Percentiles rank a stretch among this genome's conserved stretches.
phyloP scores from a whole-genome alignment of 2,329 filamentous ascomycete species.

The Colletotrichum shisoi region DNA sequence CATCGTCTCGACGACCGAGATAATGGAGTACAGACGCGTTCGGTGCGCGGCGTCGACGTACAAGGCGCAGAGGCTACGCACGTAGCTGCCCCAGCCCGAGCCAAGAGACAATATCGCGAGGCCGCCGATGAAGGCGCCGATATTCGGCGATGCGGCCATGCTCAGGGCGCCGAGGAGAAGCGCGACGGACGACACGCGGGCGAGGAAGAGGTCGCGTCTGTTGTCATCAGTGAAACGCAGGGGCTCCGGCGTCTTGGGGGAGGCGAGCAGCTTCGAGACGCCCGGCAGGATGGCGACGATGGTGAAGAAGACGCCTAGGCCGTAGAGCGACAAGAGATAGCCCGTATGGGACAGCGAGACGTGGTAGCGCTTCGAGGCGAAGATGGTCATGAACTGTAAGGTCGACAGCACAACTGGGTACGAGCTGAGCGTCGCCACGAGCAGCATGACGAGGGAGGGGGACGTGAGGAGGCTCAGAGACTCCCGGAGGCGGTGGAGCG shows the following conservation, averaged over 20 bases:
- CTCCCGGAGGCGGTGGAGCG: conserved; percentile 37
- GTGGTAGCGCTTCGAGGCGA: conserved; percentile 46
- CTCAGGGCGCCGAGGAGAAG: conserved; percentile 42
- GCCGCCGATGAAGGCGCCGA: conserved; percentile 44
- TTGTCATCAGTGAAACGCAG: conserved; percentile 42
- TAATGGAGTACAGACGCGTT: conserved; percentile 45
- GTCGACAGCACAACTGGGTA: conserved; percentile 22
- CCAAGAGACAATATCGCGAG: conserved; percentile 46
- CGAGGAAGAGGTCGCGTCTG: conserved; percentile 45
- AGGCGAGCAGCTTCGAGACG: conserved; percentile 41
- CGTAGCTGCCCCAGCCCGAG: conserved; percentile 43
- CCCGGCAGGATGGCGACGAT: conserved; percentile 44
- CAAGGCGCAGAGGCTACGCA: conserved; percentile 43
- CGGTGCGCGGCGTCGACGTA: conserved; percentile 45
- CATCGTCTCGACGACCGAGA: conserved; percentile 41
- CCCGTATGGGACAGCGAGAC: conserved; percentile 46
- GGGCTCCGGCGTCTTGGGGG: conserved; percentile 39
- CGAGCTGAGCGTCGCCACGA: conserved; percentile 41
- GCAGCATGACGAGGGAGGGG: conserved; percentile 44
- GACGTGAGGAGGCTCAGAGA: conserved; percentile 43
- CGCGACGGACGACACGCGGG: conserved; percentile 42
- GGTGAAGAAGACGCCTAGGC: conserved; percentile 42
- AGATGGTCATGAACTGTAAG: conserved; percentile 43
- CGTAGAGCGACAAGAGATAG: conserved; percentile 46
- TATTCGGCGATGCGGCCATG: conserved; percentile 43